Conservation (phyloP, 2,329 filamentous ascomycete genomes). For the Ophiostoma pallidulum region DNA sequence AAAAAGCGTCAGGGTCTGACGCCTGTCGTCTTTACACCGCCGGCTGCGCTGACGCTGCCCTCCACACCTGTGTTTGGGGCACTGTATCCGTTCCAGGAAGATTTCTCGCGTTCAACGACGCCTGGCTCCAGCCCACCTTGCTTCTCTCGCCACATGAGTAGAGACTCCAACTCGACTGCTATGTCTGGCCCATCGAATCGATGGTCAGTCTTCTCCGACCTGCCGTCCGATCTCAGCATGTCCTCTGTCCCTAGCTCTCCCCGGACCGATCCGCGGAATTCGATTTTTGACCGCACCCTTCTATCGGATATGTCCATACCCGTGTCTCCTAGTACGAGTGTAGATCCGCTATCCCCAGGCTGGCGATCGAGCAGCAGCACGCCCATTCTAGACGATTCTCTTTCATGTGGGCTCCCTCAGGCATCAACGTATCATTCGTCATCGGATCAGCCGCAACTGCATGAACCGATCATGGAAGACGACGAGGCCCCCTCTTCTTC, state of each 20-base stretch:
- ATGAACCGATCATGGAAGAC: conserved; percentile 10
- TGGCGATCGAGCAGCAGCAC: conserved; percentile 46
- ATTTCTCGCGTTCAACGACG: background rate
- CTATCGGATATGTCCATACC: conserved; percentile 63
- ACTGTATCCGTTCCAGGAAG: conserved; percentile 27
- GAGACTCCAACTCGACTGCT: conserved; percentile 41
- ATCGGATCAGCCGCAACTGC: background rate
- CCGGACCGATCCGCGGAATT: conserved; percentile 59
- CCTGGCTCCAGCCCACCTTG: conserved; percentile 25
- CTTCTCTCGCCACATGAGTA: conserved; percentile 33
- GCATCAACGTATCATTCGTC: background rate
- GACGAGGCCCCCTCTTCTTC: background rate
- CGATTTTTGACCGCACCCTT: conserved; percentile 63
- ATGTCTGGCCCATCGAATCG: conserved; percentile 39
- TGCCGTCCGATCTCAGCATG: conserved; percentile 53
- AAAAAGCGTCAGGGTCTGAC: conserved; percentile 62
- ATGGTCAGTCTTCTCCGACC: conserved; percentile 55
- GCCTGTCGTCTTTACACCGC: conserved; percentile 51
- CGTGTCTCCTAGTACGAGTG: conserved; percentile 70
- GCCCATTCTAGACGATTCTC: conserved; percentile 22
- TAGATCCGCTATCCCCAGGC: conserved; percentile 56
- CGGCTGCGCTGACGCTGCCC: conserved; percentile 29
- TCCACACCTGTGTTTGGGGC: conserved; percentile 33
- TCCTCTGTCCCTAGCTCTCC: conserved; percentile 79
- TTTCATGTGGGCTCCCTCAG: conserved; percentile 1